Base-by-base conservation (phyloP, 179 eudicot species). In the Patellifolia procumbens region DNA sequence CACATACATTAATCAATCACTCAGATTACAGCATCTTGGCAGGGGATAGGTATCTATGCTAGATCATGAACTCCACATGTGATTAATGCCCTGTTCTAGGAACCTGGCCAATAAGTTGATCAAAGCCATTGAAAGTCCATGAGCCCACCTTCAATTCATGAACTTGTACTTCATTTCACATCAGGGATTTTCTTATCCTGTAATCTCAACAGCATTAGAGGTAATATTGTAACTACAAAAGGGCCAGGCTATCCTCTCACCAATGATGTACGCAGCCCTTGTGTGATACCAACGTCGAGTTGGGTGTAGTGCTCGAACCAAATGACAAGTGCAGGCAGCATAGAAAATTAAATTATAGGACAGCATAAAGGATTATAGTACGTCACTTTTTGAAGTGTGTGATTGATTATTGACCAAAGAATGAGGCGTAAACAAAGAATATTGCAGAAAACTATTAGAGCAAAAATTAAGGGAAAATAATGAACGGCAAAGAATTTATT, bases 291-390 rank as follows among this genome's bases (percentile, higher is more conserved):
- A 24, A 13, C 37, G 29, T 64, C 72, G 51, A 75, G 35, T 35
- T 32, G 11, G 31, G 11, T 24, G 37, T 1, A 10, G n/a, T 70
- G 19, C 56, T 70, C 7, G 60, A 59, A 56, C 16, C 55, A 46
- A 68, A 68, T 43, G 72, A 45, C 56, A 4, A 68, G 35, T 45
- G 22, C 58, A 48, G 39, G 26, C 72, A 46, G 29, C 26, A 68
- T 46, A 68, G 24, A 68, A 46, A 7, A 26, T 5, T 26, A 17
- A 7, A n/a, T n/a, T n/a, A n/a, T n/a, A n/a, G n/a, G n/a, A n/a
- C n/a, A n/a, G n/a, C n/a, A n/a, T n/a, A n/a, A n/a, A n/a, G n/a
- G n/a, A n/a, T n/a, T n/a, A n/a, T n/a, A n/a, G n/a, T n/a, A n/a
- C n/a, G n/a, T n/a, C n/a, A n/a, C n/a, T n/a, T n/a, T n/a, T n/a